Evolutionary conservation across 2,329 filamentous ascomycete genomes (phyloP).

Genomic region (Amphichorda felina): DNA sequence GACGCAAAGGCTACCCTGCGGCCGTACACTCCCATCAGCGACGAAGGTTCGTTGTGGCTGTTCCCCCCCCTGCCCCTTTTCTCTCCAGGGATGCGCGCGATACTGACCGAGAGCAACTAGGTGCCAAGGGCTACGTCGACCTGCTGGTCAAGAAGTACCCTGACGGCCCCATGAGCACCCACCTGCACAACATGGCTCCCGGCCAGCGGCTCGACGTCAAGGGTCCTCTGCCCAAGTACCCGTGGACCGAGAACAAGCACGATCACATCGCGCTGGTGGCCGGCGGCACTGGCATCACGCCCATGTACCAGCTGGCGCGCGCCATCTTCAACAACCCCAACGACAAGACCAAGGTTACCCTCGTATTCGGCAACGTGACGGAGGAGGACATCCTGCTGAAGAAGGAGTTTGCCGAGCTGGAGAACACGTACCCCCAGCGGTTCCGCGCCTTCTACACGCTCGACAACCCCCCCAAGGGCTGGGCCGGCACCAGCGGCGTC

Average conservation of each 20-base stretch:
- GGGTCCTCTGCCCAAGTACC: conserved; percentile 89
- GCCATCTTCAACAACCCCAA: conserved; percentile 92
- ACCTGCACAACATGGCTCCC: conserved; percentile 72
- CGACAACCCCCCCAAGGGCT: conserved; percentile 70
- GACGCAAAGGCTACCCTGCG: conserved; percentile 78
- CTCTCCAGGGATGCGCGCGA: no score
- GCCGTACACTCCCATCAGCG: conserved; percentile 85
- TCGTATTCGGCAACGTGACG: conserved; percentile 81
- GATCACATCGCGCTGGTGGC: conserved; percentile 76
- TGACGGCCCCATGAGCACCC: conserved; percentile 79
- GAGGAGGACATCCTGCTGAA: conserved; percentile 90
- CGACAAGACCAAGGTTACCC: conserved; percentile 95
- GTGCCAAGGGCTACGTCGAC: conserved; percentile 68
- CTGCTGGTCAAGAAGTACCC: conserved; percentile 89
- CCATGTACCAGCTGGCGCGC: conserved; percentile 91
- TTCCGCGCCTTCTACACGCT: conserved; percentile 94
- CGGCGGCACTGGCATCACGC: conserved; percentile 94
- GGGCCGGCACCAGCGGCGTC: conserved; percentile 66
- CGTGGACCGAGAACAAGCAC: conserved; percentile 87
- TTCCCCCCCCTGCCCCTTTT: no score
- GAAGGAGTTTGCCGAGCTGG: conserved; percentile 71
- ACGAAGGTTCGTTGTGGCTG: conserved; percentile 57
- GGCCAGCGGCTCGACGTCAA: conserved; percentile 84
- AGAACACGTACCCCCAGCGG: conserved; percentile 89
- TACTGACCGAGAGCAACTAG: conserved; percentile 25